Base-by-base conservation (phyloP, 2,329 filamentous ascomycete species). In the Cladosporium phlei region DNA sequence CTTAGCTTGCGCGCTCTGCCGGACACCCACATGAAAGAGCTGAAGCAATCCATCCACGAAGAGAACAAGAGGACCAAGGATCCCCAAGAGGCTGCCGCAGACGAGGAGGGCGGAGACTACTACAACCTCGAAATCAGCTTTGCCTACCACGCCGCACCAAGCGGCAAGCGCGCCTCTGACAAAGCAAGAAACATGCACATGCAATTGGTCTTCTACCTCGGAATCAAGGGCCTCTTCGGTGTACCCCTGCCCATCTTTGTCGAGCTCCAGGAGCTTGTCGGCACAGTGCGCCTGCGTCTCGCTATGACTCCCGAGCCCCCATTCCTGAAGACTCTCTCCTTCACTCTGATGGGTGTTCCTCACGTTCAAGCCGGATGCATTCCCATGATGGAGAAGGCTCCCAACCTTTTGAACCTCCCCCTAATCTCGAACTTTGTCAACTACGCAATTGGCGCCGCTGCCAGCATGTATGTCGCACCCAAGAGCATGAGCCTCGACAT, bases 401-500 rank as follows among this genome's bases (percentile, higher is more conserved):
- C 94, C 51, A 97, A 97, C 56, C 82, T 97, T 35, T 72, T 97
- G 20, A 95, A 97, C 57, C 71, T 97, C 8, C 91, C 91, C 0
- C 67, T 97, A 28, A 96, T 97, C 58, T 94, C 88, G 11, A 94
- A 94, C 59, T 97, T 98, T 62, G 91, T 96, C 66, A 95, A 96
- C 67, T 95, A 90, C 70, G 88, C 91, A 4, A 95, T 97, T 57
- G 83, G 82, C 28, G 82, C 93, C 0, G 88, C 90, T 0, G 85
- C 86, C 2, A 86, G 84, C 62, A 85, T 95, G 78, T 95, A 95
- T 53, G 89, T 95, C 19, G 90, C 90, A 2, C 90, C 90, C 9
- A 96, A 95, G 68, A 63, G 59, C 14, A 84, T 97, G 84, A 89
- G 88, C 0, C 77, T 97, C 37, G 91, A 98, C 59, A 78, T 97